Percentiles rank a stretch among this genome's conserved stretches.
Conservation (phyloP, 805 yeast genomes). For the Sugiyamaella chiloensis region DNA sequence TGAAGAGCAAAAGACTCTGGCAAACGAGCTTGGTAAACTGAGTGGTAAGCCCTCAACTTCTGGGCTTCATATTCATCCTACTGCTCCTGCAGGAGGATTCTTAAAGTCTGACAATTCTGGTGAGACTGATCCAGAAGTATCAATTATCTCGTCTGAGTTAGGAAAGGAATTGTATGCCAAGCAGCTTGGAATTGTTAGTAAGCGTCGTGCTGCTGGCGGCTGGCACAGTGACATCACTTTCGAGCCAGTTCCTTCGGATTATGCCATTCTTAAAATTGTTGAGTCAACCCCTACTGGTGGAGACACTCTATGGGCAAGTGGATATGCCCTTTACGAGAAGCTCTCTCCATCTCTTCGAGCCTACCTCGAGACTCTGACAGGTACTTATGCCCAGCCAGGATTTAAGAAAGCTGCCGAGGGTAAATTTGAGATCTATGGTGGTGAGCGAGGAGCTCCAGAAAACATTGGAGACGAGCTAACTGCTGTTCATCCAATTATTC, state of each 20-base stretch:
- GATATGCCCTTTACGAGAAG: slow-evolving; percentile 53
- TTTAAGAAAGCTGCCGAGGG: slow-evolving; percentile 20
- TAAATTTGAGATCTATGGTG: slow-evolving; percentile 22
- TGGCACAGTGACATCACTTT: slow-evolving; percentile 82
- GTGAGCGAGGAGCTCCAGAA: slow-evolving; percentile 30
- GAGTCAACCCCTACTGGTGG: slow-evolving; percentile 56
- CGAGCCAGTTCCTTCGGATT: slow-evolving; percentile 72
- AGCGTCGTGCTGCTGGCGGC: slow-evolving; percentile 25
- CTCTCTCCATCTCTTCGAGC: slow-evolving; percentile 48
- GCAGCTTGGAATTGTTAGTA: background rate
- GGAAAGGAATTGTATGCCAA: slow-evolving; percentile 21
- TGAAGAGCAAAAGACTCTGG: slow-evolving; percentile 30
- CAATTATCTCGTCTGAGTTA: slow-evolving; percentile 26
- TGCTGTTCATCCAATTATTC: slow-evolving; percentile 51
- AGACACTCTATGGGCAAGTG: slow-evolving; percentile 54
- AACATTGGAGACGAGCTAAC: slow-evolving; percentile 28
- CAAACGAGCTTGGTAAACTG: slow-evolving; percentile 28
- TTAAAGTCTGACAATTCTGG: slow-evolving; percentile 23
- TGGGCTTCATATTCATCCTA: slow-evolving; percentile 33
- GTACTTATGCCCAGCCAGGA: slow-evolving; percentile 23
- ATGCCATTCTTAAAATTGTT: slow-evolving; percentile 62
- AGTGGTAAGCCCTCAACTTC: slow-evolving; percentile 32
- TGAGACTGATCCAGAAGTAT: slow-evolving; percentile 31
- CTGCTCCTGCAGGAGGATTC: slow-evolving; percentile 32
- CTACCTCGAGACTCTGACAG: slow-evolving; percentile 41